phyloP scores from a whole-genome alignment of 2,329 filamentous ascomycete species.

The Sporothrix variecibatus region DNA sequence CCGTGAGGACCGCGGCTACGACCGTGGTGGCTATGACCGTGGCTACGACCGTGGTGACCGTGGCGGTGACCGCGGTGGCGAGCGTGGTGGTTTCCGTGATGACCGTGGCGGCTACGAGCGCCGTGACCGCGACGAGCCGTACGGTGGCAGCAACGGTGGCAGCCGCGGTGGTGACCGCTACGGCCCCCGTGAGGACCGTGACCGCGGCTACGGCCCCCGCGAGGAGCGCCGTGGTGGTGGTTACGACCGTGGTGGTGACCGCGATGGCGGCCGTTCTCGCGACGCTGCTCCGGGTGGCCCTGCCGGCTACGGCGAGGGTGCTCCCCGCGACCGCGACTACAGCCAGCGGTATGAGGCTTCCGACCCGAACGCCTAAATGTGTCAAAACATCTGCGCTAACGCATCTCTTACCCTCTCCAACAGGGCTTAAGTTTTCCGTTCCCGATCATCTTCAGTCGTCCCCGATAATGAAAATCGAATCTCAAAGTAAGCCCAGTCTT shows the following conservation, averaged over 20 bases:
- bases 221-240: slow-evolving; percentile 41
- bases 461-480: not conserved
- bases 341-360: slow-evolving; percentile 39
- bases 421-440: not conserved
- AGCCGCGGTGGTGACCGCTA: slow-evolving; percentile 48
- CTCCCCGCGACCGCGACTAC: slow-evolving; percentile 49
- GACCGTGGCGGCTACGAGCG: slow-evolving; percentile 53
- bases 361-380: not conserved
- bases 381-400: slow-evolving; percentile 12
- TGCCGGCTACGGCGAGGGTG: slow-evolving; percentile 45
- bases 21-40: slow-evolving; percentile 45
- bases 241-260: slow-evolving; percentile 35
- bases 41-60: slow-evolving; percentile 48
- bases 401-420: slow-evolving; percentile 9
- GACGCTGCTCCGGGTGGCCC: slow-evolving; percentile 38
- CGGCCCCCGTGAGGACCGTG: slow-evolving; percentile 53
- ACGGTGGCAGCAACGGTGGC: slow-evolving; percentile 38
- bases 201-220: slow-evolving; percentile 38
- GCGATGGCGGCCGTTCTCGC: slow-evolving; percentile 30
- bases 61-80: slow-evolving; percentile 16
- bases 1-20: slow-evolving; percentile 48
- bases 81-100: slow-evolving; percentile 30
- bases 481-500: slow-evolving; percentile 2
- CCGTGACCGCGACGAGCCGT: slow-evolving; percentile 49
- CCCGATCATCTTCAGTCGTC: not conserved